Evolutionary conservation across 2,329 filamentous ascomycete genomes (phyloP).

Genomic region (Macrophomina tecta): DNA sequence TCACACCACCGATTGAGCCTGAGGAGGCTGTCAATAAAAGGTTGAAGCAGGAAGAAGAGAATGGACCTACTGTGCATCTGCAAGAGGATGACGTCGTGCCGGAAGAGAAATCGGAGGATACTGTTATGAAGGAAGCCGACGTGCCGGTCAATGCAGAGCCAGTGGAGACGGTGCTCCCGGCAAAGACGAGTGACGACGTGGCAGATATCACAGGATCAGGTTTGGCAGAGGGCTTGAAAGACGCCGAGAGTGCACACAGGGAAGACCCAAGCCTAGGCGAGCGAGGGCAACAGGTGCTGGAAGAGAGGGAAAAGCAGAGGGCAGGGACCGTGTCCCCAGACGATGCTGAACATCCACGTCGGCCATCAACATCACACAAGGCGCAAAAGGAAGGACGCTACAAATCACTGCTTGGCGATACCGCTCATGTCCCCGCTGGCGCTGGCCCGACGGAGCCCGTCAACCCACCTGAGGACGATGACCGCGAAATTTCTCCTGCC

Average conservation of each 20-base stretch:
- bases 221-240: conserved; percentile 37
- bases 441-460: conserved; percentile 22
- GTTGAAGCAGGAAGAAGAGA: conserved; percentile 46
- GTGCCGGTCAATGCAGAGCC: conserved; percentile 10
- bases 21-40: conserved; percentile 52
- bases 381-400: conserved; percentile 38
- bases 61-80: conserved; percentile 38
- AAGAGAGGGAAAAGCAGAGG: conserved; percentile 9
- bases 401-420: conserved; percentile 38
- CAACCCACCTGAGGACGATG: conserved; percentile 35
- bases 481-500: conserved; percentile 43
- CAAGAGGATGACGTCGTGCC: conserved; percentile 35
- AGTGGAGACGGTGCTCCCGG: conserved; percentile 32
- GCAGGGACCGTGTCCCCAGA: conserved; percentile 22
- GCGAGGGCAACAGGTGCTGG: conserved; percentile 16
- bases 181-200: conserved; percentile 38
- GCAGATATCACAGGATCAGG: conserved; percentile 31
- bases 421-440: conserved; percentile 26
- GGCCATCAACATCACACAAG: conserved; percentile 14
- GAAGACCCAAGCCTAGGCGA: conserved; percentile 13
- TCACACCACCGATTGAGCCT: conserved; percentile 42
- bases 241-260: conserved; percentile 25
- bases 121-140: conserved; percentile 16
- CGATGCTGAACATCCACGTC: not conserved
- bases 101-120: conserved; percentile 13